Evolutionary conservation across 225 moss, liverwort and hornwort species (phyloP).

Genomic region (Marchantia polymorpha): DNA sequence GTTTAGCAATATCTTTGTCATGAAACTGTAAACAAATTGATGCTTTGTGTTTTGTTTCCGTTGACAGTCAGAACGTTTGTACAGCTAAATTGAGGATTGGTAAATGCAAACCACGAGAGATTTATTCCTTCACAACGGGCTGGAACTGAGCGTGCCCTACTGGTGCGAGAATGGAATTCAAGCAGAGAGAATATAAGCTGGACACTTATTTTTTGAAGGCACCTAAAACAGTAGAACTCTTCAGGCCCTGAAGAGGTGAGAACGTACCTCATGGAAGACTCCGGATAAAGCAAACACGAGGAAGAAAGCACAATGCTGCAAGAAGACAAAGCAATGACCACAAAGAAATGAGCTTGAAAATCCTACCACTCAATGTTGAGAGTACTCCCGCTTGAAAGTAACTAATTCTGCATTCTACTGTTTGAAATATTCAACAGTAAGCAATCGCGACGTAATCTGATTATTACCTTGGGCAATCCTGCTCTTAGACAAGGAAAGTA

Average conservation of each 20-base stretch:
- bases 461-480: constrained; percentile 73
- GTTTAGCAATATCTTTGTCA: too few species aligned
- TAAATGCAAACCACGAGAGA: too few species aligned
- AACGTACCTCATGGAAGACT: constrained; percentile 90
- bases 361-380: too few species aligned
- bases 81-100: too few species aligned
- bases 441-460: not conserved
- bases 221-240: not conserved
- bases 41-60: too few species aligned
- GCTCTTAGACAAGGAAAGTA: constrained; percentile 87
- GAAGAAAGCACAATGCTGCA: constrained; percentile 61
- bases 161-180: not conserved
- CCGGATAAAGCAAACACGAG: constrained; percentile 84
- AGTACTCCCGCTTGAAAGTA: too few species aligned
- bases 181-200: not conserved
- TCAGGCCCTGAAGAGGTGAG: not conserved
- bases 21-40: too few species aligned
- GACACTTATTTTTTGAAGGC: not conserved
- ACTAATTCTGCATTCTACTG: too few species aligned
- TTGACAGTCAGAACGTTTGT: too few species aligned
- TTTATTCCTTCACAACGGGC: not conserved
- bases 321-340: not conserved
- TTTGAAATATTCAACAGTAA: not conserved
- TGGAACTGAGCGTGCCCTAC: not conserved
- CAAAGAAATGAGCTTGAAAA: not conserved